Evolutionary conservation across 768 basidiomycete genomes (phyloP), one percentile per base, ranked within the genome.

Genomic region (Mycena albidolilacea): DNA sequence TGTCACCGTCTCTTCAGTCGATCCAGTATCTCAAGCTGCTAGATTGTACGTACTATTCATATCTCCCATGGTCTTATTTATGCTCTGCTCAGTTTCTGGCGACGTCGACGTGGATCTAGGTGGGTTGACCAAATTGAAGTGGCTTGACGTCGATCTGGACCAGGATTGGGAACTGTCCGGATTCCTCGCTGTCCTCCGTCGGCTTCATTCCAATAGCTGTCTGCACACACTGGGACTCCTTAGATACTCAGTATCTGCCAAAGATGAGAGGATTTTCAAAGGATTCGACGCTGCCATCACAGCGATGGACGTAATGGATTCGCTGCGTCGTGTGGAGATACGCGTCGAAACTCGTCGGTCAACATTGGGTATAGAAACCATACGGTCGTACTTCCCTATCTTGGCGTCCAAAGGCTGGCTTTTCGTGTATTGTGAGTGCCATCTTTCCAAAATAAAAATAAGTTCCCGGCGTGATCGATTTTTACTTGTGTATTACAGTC

Each of bases 301-400:
- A 44, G 15, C 21, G n/a, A 41, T 62, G 23, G 60, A 14, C 60
- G 39, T 46, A 23, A 10, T 30, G 21, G 23, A 23, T 15, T 62
- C 60, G 21, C 43, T 62, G 21, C 60, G 15, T 44, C 59, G 59
- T 19, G 60, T 62, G 9, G 60, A 62, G 60, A 62, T 62, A 5
- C 39, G 46, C 9, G 5, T 62, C 15, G 39, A 21, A 14, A 21
- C 12, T 5, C 23, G 4, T 46, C 41, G 21, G 3, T 23, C 60
- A 15, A 17, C 8, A 43, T 15, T 62, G 12, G 60, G 46, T 30
- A 44, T 62, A 7, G 12, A n/a, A 8, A 44, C 43, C 14, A 30
- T 62, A 10, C 3, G 5, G 43, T 62, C 60, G 43, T 62, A 46
- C 43, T 44, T 62, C 8, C 60, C 60, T 21, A 44, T 14, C 43